Conservation (phyloP, 768 basidiomycete species). For the Rhodotorula taiwanensis region DNA sequence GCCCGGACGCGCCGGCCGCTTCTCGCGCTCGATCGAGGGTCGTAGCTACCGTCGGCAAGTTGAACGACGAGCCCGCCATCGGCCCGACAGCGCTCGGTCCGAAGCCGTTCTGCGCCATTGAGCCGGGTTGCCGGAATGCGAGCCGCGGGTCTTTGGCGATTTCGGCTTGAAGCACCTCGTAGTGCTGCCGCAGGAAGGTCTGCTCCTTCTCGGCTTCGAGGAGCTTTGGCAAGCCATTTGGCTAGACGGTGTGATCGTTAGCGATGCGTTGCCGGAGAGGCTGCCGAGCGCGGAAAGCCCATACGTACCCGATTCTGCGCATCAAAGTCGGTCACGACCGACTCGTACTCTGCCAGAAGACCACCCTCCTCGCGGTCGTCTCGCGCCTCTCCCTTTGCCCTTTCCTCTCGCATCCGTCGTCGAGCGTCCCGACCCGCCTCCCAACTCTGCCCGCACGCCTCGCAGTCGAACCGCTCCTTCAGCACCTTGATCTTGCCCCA, state of each 20-base stretch:
- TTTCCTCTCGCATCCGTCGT: constrained; percentile 1
- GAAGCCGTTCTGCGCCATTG: neutral
- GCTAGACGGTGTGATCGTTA: no score
- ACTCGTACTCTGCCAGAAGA: constrained; percentile 20
- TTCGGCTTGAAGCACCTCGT: constrained; percentile 85
- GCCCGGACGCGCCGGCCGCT: neutral
- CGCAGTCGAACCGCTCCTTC: constrained; percentile 83
- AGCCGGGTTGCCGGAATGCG: constrained; percentile 63
- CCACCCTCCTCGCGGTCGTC: neutral
- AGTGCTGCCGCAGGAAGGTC: constrained; percentile 79
- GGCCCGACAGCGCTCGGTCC: constrained; percentile 71
- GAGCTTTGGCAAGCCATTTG: no score
- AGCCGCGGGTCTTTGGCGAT: constrained; percentile 81
- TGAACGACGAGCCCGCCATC: constrained; percentile 77
- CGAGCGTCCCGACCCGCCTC: constrained; percentile 28
- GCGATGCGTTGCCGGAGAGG: no score
- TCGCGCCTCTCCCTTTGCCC: neutral
- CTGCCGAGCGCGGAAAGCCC: neutral
- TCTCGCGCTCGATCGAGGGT: constrained; percentile 47
- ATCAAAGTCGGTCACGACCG: constrained; percentile 31
- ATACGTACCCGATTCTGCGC: constrained; percentile 11
- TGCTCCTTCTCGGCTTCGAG: constrained; percentile 74
- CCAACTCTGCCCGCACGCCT: constrained; percentile 70
- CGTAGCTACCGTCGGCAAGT: constrained; percentile 76
- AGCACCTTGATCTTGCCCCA: constrained; percentile 92